A percentile compares a stretch with the other conserved stretches of the same genome.
Conservation (phyloP, 2,329 filamentous ascomycete genomes). For the Pseudocercospora vitis region DNA sequence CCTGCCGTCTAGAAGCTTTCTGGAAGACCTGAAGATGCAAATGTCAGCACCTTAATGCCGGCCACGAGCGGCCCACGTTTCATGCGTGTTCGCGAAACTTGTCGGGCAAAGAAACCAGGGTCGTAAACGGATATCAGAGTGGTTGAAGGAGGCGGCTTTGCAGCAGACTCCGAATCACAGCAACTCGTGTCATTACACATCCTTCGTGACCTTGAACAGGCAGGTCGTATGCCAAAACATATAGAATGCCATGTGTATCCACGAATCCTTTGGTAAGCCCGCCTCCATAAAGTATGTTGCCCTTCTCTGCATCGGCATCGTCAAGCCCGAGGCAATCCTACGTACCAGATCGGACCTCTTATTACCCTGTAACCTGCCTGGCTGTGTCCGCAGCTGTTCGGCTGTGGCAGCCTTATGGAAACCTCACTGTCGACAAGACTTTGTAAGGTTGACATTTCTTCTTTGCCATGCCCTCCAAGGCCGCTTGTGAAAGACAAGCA, state of each 20-base stretch:
- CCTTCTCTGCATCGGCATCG: background rate
- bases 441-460: background rate
- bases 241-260: background rate
- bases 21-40: background rate
- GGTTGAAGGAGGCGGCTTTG: background rate
- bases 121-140: background rate
- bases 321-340: conserved; percentile 4
- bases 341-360: background rate
- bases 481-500: conserved; percentile 1
- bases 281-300: background rate
- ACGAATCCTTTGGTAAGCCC: conserved; percentile 3
- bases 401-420: no score
- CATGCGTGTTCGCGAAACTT: background rate
- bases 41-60: background rate
- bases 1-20: background rate
- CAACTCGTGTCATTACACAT: background rate
- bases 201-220: background rate
- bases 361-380: background rate
- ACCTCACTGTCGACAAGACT: no score
- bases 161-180: background rate
- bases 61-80: background rate
- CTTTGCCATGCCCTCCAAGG: background rate
- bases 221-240: background rate
- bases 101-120: background rate
- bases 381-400: no score